Conservation (phyloP, 108 stramenopile genomes). For the Mayamaea pseudoterrestris region DNA sequence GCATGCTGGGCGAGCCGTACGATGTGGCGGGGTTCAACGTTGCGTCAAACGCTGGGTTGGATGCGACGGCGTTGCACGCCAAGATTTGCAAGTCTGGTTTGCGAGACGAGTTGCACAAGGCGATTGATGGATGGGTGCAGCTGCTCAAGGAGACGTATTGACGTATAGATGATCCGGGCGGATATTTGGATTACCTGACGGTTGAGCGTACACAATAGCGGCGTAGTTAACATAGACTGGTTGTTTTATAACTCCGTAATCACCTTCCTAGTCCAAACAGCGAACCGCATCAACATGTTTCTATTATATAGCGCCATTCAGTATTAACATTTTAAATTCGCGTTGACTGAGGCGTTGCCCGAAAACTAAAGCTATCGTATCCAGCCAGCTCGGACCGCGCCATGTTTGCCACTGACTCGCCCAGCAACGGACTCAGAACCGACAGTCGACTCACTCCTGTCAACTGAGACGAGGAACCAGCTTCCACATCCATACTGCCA, state of each 20-base stretch:
- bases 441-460: background rate
- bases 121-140: slow-evolving; percentile 70
- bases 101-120: slow-evolving; percentile 44
- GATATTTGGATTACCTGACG: too few species aligned
- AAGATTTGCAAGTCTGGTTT: slow-evolving; percentile 69
- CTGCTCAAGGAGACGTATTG: slow-evolving; percentile 51
- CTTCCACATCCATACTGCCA: background rate
- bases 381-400: slow-evolving; percentile 57
- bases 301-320: too few species aligned
- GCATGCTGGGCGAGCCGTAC: slow-evolving; percentile 66
- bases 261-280: too few species aligned
- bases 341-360: too few species aligned
- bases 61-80: slow-evolving; percentile 44
- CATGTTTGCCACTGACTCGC: slow-evolving; percentile 30
- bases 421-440: background rate
- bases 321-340: too few species aligned
- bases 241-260: too few species aligned
- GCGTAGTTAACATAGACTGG: too few species aligned
- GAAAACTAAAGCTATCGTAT: slow-evolving; percentile 56
- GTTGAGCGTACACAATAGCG: too few species aligned
- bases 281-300: too few species aligned
- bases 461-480: background rate
- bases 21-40: slow-evolving; percentile 57
- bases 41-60: slow-evolving; percentile 32
- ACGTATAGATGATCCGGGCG: too few species aligned